Evolutionary conservation across 306 rosid species (phyloP).

Genomic region (Luffa acutangula): DNA sequence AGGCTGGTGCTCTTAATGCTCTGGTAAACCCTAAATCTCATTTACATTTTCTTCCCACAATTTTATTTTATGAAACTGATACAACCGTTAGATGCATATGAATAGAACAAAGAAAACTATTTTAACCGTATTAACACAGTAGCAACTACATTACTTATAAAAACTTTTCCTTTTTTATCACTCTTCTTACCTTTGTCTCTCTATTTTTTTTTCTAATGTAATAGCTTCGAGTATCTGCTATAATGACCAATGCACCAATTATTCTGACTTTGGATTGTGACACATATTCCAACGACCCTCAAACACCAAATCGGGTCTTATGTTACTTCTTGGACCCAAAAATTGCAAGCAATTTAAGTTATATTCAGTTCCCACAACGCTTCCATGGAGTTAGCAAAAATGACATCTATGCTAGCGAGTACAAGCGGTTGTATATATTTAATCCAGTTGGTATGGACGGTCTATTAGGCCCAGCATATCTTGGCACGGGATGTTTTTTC

Average conservation of each 20-base stretch:
- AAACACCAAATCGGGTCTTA: slow-evolving; percentile 17
- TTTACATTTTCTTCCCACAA: background rate
- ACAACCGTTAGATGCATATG: too few species aligned
- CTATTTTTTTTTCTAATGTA: background rate
- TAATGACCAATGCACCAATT: slow-evolving; percentile 35
- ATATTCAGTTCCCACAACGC: slow-evolving; percentile 28
- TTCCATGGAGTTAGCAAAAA: background rate
- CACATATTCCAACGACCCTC: slow-evolving; percentile 33
- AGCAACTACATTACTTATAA: too few species aligned
- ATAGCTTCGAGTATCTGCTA: slow-evolving; percentile 37
- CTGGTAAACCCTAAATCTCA: slow-evolving; percentile 12
- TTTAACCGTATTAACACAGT: too few species aligned
- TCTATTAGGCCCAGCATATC: slow-evolving; percentile 12
- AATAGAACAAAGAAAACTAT: too few species aligned
- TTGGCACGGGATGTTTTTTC: slow-evolving; percentile 31
- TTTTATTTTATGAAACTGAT: too few species aligned
- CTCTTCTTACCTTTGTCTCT: background rate
- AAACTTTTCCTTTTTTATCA: background rate
- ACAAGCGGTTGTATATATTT: background rate
- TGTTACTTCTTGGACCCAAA: slow-evolving; percentile 21
- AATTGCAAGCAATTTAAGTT: background rate
- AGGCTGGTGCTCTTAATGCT: slow-evolving; percentile 44
- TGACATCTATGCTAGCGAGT: slow-evolving; percentile 7
- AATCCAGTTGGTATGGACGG: slow-evolving; percentile 28
- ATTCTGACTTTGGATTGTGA: slow-evolving; percentile 29